Conservation (phyloP, 75 land plant species). For the Pseudotsuga menziesii region DNA sequence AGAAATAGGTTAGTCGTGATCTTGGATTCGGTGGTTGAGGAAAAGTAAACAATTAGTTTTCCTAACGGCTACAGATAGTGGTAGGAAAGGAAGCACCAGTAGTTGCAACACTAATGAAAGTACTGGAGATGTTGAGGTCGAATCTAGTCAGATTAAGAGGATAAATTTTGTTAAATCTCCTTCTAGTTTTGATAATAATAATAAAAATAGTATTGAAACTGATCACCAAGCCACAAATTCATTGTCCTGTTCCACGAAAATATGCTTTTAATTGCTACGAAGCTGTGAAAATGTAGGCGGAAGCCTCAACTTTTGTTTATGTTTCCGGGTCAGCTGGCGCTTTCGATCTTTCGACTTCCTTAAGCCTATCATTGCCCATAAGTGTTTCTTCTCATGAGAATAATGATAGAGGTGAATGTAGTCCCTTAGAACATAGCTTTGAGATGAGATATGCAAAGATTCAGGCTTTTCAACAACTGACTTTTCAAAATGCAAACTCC, state of each 20-base stretch:
- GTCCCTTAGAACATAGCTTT: background rate
- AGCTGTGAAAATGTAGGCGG: background rate
- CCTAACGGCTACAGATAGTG: background rate
- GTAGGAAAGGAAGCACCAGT: background rate
- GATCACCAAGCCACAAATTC: background rate
- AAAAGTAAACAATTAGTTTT: no score
- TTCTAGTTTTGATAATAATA: background rate
- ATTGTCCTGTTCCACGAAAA: background rate
- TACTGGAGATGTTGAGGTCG: background rate
- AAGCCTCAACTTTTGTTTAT: background rate
- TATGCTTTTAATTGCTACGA: constrained; percentile 6
- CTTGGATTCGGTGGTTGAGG: constrained; percentile 6
- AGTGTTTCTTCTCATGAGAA: constrained; percentile 7
- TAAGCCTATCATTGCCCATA: constrained; percentile 18
- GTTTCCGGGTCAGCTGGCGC: background rate
- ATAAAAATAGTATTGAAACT: background rate
- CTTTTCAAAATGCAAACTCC: no score
- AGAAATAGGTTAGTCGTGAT: background rate
- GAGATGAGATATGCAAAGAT: background rate
- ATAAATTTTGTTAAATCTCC: background rate
- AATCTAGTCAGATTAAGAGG: background rate
- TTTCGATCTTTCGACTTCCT: constrained; percentile 17
- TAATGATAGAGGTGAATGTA: background rate
- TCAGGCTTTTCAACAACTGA: background rate
- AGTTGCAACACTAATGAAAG: background rate